Base-by-base conservation (phyloP, 768 basidiomycete species). In the Collybiopsis confluens region DNA sequence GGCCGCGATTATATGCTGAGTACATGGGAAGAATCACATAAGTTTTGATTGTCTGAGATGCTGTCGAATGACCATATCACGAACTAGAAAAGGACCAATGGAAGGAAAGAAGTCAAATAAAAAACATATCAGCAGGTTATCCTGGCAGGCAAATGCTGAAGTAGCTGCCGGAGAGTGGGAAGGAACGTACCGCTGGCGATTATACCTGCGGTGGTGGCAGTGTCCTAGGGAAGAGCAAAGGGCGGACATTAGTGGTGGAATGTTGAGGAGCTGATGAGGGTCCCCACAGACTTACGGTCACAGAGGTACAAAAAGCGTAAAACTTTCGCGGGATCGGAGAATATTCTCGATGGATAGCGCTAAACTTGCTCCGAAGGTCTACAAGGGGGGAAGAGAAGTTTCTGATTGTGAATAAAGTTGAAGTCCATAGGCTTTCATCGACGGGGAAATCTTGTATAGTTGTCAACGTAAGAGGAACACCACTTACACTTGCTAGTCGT, bases 21-120 rank as follows among this genome's bases (percentile, higher is more conserved):
- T n/a, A 23, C 23, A 37, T 21, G 7, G 21, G 18, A n/a, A 45
- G 20, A n/a, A 13, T 75, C 70, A 88, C 61, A 88, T 68, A 36
- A 90, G 74, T 62, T 81, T 86, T 7, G 84, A 86, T 60, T 86
- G 85, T 58, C 83, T 86, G 24, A 90, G 74, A 61, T 90, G 86
- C 60, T 88, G 83, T 42, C 88, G 82, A 35, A 89, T 81, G 45
- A 90, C 87, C 86, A 89, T 90, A 62, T 90, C 88, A 36, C 87
- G 78, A 46, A 90, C 88, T 88, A 44, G 24, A 2, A 21, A 9
- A n/a, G 33, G 18, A 23, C 21, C 40, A 16, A n/a, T n/a, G n/a
- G n/a, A n/a, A n/a, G 6, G 23, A n/a, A 42, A 18, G 28, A 15
- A 56, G 23, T 36, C 41, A 51, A 45, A 42, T 5, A n/a, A 6